Evolutionary conservation across 257 asterid species (phyloP).

Genomic region (Eucommia ulmoides): DNA sequence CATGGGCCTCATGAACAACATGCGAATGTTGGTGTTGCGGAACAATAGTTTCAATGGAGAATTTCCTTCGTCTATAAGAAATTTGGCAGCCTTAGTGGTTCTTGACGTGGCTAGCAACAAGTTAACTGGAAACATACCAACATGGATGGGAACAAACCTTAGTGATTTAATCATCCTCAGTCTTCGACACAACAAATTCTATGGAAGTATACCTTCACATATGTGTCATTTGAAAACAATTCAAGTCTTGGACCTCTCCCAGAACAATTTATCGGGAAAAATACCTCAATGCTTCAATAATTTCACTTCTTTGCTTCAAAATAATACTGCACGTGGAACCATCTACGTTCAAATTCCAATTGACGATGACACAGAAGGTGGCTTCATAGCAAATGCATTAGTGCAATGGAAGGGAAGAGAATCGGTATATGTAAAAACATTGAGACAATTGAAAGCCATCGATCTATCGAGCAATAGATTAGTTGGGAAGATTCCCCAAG

Average conservation of each 20-base stretch:
- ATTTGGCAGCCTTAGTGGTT: conserved; percentile 4
- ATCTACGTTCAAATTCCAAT: too few species aligned
- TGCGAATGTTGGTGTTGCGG: conserved; percentile 11
- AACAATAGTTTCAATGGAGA: conserved; percentile 21
- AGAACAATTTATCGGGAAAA: conserved; percentile 14
- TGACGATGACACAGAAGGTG: background rate
- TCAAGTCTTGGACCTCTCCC: conserved; percentile 22
- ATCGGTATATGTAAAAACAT: conserved; percentile 5
- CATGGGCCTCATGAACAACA: background rate
- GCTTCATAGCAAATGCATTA: conserved; percentile 6
- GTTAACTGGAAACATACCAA: conserved; percentile 17
- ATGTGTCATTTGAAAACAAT: conserved; percentile 10
- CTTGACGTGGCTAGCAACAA: conserved; percentile 16
- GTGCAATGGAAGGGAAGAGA: conserved; percentile 21
- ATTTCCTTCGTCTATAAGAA: conserved; percentile 11
- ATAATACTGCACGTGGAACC: background rate
- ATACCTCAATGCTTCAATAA: conserved; percentile 22
- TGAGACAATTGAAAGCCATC: conserved; percentile 12
- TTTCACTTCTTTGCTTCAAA: conserved; percentile 10
- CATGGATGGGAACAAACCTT: conserved; percentile 18
- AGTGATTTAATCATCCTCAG: conserved; percentile 11
- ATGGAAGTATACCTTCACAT: conserved; percentile 15
- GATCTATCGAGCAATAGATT: conserved; percentile 23
- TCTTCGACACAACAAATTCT: conserved; percentile 17
- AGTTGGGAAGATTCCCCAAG: conserved; percentile 14